These are phyloP conservation scores for Penicillium expansum DNA, from an alignment of 2,329 filamentous ascomycete species.

Conservation along the genomic window DNA sequence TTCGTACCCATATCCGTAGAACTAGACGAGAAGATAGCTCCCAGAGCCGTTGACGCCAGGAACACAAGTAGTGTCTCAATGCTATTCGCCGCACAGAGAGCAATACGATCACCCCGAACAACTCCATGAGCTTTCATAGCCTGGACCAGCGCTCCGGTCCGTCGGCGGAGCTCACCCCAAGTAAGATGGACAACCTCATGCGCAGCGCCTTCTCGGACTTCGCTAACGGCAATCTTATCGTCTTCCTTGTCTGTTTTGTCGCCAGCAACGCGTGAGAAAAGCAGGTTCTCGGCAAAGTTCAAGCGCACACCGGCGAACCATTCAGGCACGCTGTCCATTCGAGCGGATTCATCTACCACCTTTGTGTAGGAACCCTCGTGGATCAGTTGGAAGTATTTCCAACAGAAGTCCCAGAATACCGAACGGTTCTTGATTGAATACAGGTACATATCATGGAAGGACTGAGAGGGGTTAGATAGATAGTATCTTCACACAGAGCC, in stretches of 20 bases:
- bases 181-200: constrained; percentile 52
- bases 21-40: constrained; percentile 71
- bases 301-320: constrained; percentile 75
- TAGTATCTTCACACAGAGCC: neutral
- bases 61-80: constrained; percentile 71
- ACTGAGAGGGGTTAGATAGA: constrained; percentile 5
- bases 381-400: constrained; percentile 60
- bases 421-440: constrained; percentile 64
- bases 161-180: constrained; percentile 63
- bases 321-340: constrained; percentile 67
- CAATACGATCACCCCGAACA: constrained; percentile 68
- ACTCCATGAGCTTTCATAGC: constrained; percentile 68
- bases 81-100: constrained; percentile 71
- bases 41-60: constrained; percentile 66
- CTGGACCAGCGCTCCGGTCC: constrained; percentile 59
- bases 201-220: constrained; percentile 49
- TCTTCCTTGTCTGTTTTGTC: constrained; percentile 66
- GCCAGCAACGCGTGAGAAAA: constrained; percentile 55
- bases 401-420: constrained; percentile 65
- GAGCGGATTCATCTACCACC: constrained; percentile 66
- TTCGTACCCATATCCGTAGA: constrained; percentile 82
- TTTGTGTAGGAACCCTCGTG: constrained; percentile 58
- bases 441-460: constrained; percentile 65
- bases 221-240: constrained; percentile 65
- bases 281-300: constrained; percentile 78